Evolutionary conservation across 2,329 filamentous ascomycete genomes (phyloP).

Genomic region (Talaromyces albobiverticillius): DNA sequence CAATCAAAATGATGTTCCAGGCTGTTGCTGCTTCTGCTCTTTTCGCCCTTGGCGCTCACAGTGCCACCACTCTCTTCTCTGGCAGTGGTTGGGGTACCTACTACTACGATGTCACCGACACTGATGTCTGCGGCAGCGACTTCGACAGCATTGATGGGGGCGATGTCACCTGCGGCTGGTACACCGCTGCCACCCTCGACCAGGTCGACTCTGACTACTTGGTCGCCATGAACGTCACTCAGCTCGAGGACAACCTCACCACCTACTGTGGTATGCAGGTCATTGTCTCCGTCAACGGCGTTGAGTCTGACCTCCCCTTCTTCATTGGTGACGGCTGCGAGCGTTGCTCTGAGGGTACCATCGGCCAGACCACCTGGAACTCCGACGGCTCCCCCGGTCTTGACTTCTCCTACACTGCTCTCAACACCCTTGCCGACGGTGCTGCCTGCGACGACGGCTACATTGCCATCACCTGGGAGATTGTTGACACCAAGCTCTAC

Average conservation of each 20-base stretch:
- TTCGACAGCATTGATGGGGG: too few relatives aligned
- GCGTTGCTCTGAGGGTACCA: not conserved
- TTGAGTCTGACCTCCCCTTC: not conserved
- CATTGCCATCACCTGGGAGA: constrained; percentile 3
- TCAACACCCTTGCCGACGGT: not conserved
- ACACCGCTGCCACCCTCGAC: not conserved
- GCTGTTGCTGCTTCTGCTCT: too few relatives aligned
- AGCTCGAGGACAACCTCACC: not conserved
- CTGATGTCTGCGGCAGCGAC: too few relatives aligned
- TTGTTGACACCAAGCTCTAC: constrained; percentile 4
- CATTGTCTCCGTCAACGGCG: constrained; percentile 1
- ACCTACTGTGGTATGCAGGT: constrained; percentile 5
- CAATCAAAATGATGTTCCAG: too few relatives aligned
- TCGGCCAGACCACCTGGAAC: not conserved
- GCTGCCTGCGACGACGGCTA: not conserved
- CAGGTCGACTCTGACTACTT: constrained; percentile 6
- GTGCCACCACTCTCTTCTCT: too few relatives aligned
- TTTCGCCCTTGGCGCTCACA: too few relatives aligned
- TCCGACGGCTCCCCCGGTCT: not conserved
- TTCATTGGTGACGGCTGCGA: constrained; percentile 9
- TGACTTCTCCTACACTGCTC: constrained; percentile 2
- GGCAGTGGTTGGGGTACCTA: too few relatives aligned
- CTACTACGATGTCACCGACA: too few relatives aligned
- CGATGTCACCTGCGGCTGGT: too few relatives aligned
- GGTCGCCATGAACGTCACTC: constrained; percentile 6